These are phyloP conservation scores for Discostella pseudostelligera DNA, from an alignment of 108 stramenopile species.

Conservation along the genomic window DNA sequence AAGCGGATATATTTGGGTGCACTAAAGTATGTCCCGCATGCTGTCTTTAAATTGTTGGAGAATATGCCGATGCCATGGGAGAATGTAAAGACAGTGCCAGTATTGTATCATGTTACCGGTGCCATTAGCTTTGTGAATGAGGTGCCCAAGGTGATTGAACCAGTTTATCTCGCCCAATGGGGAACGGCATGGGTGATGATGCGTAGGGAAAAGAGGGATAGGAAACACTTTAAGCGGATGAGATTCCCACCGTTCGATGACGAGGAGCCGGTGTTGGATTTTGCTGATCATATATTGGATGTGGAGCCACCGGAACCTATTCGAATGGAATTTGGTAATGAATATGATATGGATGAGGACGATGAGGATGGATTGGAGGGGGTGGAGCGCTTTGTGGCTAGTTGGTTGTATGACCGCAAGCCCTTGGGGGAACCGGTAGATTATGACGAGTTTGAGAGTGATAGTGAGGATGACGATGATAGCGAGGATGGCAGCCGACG, in stretches of 20 bases:
- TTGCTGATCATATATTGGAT: conserved; percentile 98
- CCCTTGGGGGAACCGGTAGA: conserved; percentile 68
- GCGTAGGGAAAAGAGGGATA: conserved; percentile 98
- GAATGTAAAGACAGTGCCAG: conserved; percentile 86
- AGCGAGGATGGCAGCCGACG: conserved; percentile 19
- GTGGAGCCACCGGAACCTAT: conserved; percentile 94
- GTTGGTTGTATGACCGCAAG: conserved; percentile 82
- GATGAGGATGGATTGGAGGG: conserved; percentile 64
- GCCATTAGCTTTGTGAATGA: conserved; percentile 99
- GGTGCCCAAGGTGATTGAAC: conserved; percentile 98
- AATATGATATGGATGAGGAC: conserved; percentile 65
- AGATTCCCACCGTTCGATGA: conserved; percentile 99
- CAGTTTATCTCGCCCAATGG: conserved; percentile 98
- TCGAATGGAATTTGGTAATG: conserved; percentile 75
- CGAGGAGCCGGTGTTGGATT: conserved; percentile 99
- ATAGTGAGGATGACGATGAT: conserved; percentile 70
- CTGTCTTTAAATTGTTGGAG: conserved; percentile 97
- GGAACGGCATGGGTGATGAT: conserved; percentile 99
- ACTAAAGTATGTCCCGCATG: conserved; percentile 99
- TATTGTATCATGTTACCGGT: conserved; percentile 98
- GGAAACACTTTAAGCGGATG: conserved; percentile 99
- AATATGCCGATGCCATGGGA: conserved; percentile 99
- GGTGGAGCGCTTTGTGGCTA: conserved; percentile 52
- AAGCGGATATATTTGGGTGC: conserved; percentile 98
- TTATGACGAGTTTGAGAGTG: conserved; percentile 52